A percentile compares a stretch with the other conserved stretches of the same genome.
Conservation (phyloP, 768 basidiomycete species). For the Lactarius evosmus region DNA sequence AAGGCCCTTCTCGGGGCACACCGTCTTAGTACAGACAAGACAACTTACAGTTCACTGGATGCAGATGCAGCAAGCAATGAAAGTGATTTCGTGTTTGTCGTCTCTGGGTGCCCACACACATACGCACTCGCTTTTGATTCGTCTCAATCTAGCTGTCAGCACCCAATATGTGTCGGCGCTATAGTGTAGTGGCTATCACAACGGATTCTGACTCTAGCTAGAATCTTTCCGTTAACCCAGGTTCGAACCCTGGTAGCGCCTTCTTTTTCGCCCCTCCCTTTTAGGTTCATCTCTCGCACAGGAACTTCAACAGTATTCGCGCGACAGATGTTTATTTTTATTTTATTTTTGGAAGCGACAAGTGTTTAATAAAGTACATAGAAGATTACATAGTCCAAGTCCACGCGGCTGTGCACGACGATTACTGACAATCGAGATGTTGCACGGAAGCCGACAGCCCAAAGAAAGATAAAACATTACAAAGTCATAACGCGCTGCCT, state of each 20-base stretch:
- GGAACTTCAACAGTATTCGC: too few relatives aligned
- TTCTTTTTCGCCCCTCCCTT: slow-evolving; percentile 20
- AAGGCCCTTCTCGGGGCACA: background rate
- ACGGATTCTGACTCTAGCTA: slow-evolving; percentile 38
- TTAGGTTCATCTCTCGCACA: too few relatives aligned
- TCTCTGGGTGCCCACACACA: too few relatives aligned
- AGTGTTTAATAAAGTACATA: too few relatives aligned
- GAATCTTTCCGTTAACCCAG: slow-evolving; percentile 42
- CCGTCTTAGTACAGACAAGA: background rate
- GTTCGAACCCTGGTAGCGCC: slow-evolving; percentile 48
- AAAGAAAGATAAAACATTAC: too few relatives aligned
- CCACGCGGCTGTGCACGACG: too few relatives aligned
- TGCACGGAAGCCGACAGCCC: too few relatives aligned
- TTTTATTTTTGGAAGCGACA: too few relatives aligned
- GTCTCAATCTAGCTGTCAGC: background rate
- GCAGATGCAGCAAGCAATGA: background rate
- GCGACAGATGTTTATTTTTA: too few relatives aligned
- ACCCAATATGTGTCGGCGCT: slow-evolving; percentile 28
- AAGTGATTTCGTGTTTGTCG: background rate
- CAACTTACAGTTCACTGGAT: background rate
- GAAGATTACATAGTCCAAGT: too few relatives aligned
- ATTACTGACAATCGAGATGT: too few relatives aligned
- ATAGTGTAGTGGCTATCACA: slow-evolving; percentile 45
- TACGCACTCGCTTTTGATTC: background rate
- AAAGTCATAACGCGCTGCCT: too few relatives aligned